Base-by-base conservation (phyloP, 1,139 yeast species). In the Magnusiomyces magnusii region DNA sequence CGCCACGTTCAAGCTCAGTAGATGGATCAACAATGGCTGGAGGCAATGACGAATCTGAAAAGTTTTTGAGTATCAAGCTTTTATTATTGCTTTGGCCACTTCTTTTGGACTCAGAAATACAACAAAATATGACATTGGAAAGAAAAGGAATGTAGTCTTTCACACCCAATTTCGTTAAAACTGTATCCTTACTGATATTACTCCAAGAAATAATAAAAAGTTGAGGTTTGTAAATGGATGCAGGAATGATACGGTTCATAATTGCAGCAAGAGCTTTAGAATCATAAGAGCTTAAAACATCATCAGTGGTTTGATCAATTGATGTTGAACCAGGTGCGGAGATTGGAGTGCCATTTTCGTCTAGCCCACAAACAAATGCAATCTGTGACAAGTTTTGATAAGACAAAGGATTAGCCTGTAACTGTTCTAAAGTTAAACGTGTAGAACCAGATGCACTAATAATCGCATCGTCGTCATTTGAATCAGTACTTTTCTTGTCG, bases 341-440 rank as follows among this genome's bases (percentile, higher is more conserved):
- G 9, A 49, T 47, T 34, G 57, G 57, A n/a, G 44, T 57, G 21
- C 56, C 56, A 23, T 21, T 42, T 3, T 61, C 59, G 21, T 62
- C 57, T 21, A 66, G 53, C 0, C 73, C 74, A 55, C 68, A 64
- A 53, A 66, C 69, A 56, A 70, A 64, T 13, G 71, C 58, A 49
- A 71, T 50, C 47, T 62, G 64, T 2, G 69, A 69, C 25, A 70
- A 59, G 24, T 60, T 58, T n/a, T 58, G 58, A 53, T 62, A 69
- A 9, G 65, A 60, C 3, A 55, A 57, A 3, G 64, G 58, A 50
- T 64, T 62, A 15, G 64, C 64, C 47, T 62, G 65, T 52, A 70
- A 61, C 23, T 68, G 66, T n/a, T 64, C 56, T 21, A 69, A 49
- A 15, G 58, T 54, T 17, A 63, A 54, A 52, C 47, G 50, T 52